Base-by-base conservation (phyloP, 257 asterid species). In the Jacaranda mimosifolia region DNA sequence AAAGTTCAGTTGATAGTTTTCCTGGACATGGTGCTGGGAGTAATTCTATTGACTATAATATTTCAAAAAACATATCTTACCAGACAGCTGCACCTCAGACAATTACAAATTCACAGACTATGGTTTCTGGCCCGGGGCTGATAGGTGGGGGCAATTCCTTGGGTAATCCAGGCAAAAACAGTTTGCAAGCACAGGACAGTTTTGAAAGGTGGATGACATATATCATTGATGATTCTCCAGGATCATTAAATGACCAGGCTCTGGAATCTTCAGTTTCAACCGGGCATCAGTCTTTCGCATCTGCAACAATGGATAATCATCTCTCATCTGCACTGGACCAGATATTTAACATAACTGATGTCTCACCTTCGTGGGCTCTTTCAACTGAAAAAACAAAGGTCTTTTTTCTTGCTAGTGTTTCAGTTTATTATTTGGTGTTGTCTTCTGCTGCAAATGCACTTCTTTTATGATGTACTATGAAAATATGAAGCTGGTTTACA, bases 351-450 rank as follows among this genome's bases (percentile, higher is more conserved):
- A 91, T 91, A 74, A 87, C 85, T 53, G 90, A 87, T 40, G 72
- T 91, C 82, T 87, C 91, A 74, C 91, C 91, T 82, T 70, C 89
- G 70, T 88, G 87, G 84, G 94, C 88, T 62, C 78, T 82, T 79
- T 84, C 94, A 45, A 89, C 80, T 75, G 94, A 86, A 89, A 85
- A 82, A 83, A 87, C 92, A 56, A 91, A 89, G 94, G 96, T 91
- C 71, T 12, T 81, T 56, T 35, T 65, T 57, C 46, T 69, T 71
- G 68, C 55, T 36, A 63, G 38, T 38, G 15, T 21, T 18, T 46
- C 5, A 62, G 57, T 53, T 55, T 58, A 48, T 48, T 80, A 57
- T 63, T 18, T 70, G 55, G 63, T 63, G 52, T 57, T 52, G 32
- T 58, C 52, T 36, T 58, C 60, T 67, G 46, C 63, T 39, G 18